These are phyloP conservation scores for Lonicera japonica DNA, from an alignment of 129 eudicot genomes.

Conservation along the genomic window DNA sequence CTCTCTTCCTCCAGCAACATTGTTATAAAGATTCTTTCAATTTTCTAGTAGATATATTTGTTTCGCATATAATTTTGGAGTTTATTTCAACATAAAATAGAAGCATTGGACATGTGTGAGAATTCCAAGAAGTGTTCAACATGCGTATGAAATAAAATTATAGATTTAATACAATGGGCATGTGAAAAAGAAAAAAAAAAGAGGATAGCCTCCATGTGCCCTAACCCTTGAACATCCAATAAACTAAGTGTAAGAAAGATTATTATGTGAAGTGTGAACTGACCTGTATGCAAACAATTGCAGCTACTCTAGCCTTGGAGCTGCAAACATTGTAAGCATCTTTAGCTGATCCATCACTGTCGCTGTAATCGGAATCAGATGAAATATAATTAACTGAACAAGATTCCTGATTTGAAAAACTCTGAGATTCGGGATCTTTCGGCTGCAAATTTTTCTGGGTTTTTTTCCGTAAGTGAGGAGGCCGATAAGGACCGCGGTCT, in stretches of 20 bases:
- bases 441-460: slow-evolving; percentile 19
- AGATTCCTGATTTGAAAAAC: slow-evolving; percentile 25
- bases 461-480: slow-evolving; percentile 85
- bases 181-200: too few species aligned
- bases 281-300: slow-evolving; percentile 91
- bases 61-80: too few species aligned
- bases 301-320: slow-evolving; percentile 89
- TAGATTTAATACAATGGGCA: too few species aligned
- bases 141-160: too few species aligned
- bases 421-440: slow-evolving; percentile 27
- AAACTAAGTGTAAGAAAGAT: too few species aligned
- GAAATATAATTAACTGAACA: slow-evolving; percentile 36
- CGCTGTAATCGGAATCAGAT: slow-evolving; percentile 94
- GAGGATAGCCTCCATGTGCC: not conserved
- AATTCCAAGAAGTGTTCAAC: too few species aligned
- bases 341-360: slow-evolving; percentile 54
- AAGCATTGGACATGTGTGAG: too few species aligned
- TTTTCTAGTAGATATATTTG: too few species aligned
- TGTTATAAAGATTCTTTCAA: too few species aligned
- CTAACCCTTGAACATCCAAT: not conserved
- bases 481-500: slow-evolving; percentile 57
- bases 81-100: too few species aligned
- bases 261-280: not conserved
- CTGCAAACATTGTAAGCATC: slow-evolving; percentile 32
- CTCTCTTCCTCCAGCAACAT: too few species aligned